These are phyloP conservation scores for Aspergillus tanneri DNA, from an alignment of 2,329 filamentous ascomycete genomes.

Conservation along the genomic window DNA sequence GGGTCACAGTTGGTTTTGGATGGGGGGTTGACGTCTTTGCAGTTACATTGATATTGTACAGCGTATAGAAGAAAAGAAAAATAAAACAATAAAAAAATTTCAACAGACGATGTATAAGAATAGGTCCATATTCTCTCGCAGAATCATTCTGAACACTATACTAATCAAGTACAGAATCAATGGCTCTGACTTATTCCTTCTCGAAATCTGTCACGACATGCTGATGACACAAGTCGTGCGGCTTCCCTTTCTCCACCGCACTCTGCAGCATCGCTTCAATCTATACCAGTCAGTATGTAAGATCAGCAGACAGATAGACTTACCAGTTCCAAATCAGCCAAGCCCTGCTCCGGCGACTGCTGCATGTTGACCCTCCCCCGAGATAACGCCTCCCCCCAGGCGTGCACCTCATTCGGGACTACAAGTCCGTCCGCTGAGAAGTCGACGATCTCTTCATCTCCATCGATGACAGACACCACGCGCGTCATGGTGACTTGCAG, in stretches of 20 bases:
- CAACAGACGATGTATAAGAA: not conserved
- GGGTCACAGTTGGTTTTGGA: slow-evolving; percentile 9
- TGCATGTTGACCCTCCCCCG: slow-evolving; percentile 6
- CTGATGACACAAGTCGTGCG: not conserved
- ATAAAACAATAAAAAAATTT: too few relatives aligned
- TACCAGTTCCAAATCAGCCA: slow-evolving; percentile 20
- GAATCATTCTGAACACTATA: too few relatives aligned
- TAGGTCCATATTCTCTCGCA: too few relatives aligned
- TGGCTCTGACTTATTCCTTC: too few relatives aligned
- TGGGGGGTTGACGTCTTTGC: slow-evolving; percentile 8
- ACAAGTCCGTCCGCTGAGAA: slow-evolving; percentile 2
- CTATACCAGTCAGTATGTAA: not conserved
- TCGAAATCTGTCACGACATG: too few relatives aligned
- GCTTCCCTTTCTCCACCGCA: not conserved
- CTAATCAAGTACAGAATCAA: too few relatives aligned
- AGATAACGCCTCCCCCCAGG: slow-evolving; percentile 10
- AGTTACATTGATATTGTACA: not conserved
- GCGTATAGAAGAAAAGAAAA: too few relatives aligned
- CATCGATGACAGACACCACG: slow-evolving; percentile 8
- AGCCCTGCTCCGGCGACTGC: slow-evolving; percentile 16
- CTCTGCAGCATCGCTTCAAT: slow-evolving; percentile 3
- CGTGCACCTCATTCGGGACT: slow-evolving; percentile 10
- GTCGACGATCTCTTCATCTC: slow-evolving; percentile 6
- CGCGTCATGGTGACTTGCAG: slow-evolving; percentile 8
- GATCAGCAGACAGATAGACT: too few relatives aligned